Conservation (phyloP, 768 basidiomycete genomes). For the Kwoniella sp. region DNA sequence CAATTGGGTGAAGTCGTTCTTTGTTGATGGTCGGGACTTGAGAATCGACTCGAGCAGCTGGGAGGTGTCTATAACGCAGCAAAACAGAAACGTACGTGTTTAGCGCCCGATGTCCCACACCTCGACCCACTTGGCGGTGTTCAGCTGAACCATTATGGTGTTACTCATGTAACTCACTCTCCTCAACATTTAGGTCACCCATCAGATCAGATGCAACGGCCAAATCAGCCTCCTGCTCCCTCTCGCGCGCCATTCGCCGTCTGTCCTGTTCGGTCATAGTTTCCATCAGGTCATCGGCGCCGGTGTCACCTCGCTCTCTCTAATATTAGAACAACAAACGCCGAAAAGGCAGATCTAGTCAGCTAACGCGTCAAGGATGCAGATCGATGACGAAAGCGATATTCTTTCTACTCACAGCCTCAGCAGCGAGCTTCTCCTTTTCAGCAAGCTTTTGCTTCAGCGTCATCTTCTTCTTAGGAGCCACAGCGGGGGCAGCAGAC, state of each 20-base stretch:
- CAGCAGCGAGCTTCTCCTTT: slow-evolving; percentile 77
- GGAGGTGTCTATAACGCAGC: slow-evolving; percentile 24
- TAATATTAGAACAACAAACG: background rate
- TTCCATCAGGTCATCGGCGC: slow-evolving; percentile 51
- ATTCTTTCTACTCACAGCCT: slow-evolving; percentile 49
- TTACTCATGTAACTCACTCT: slow-evolving; percentile 34
- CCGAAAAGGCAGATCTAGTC: background rate
- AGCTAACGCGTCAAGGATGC: no score
- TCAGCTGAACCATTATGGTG: no score
- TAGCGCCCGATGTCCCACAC: no score
- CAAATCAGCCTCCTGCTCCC: slow-evolving; percentile 83
- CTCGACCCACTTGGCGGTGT: no score
- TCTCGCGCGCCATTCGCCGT: slow-evolving; percentile 72
- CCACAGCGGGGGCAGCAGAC: slow-evolving; percentile 60
- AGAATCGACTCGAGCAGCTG: slow-evolving; percentile 60
- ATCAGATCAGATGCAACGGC: slow-evolving; percentile 79
- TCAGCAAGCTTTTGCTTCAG: slow-evolving; percentile 89
- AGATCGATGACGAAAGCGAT: no score
- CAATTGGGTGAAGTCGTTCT: slow-evolving; percentile 79
- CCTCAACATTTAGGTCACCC: slow-evolving; percentile 65
- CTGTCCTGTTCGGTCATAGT: slow-evolving; percentile 60
- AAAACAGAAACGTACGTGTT: no score
- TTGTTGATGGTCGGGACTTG: slow-evolving; percentile 78
- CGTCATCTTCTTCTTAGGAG: slow-evolving; percentile 88
- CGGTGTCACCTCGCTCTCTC: slow-evolving; percentile 13